Evolutionary conservation across 2,329 filamentous ascomycete species (phyloP), one percentile per base, ranked within the genome.

Genomic region (Scedosporium apiospermum): DNA sequence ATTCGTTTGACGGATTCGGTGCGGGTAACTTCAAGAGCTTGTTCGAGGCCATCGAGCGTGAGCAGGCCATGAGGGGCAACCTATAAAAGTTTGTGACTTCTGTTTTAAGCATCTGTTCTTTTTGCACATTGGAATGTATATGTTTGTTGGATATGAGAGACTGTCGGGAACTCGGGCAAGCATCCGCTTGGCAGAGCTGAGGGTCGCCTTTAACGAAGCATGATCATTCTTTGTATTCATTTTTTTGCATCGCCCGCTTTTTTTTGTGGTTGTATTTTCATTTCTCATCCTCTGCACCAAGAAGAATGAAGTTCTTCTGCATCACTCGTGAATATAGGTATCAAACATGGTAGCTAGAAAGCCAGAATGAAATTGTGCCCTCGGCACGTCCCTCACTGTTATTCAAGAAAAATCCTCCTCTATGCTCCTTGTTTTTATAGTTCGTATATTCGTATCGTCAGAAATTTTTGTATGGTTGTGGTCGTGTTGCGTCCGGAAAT

Each of bases 11-110:
- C 38, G 93, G 93, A 0, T 97, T 97, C 69, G 93, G 93, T 3
- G 93, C 93, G 0, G 93, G 93, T 1, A 98, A 97, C 75, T 97
- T 97, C 79, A 96, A 92, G 84, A 92, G 88, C 65, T 71, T 97
- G 69, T 97, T 97, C 70, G 93, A 97, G 80, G 93, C 93, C 2
- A 96, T 97, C 73, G 93, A 97, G 82, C 80, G 93, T 60, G 93
- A 97, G 75, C 93, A 97, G 80, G 91, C 86, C 57, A 80, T 89
- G 74, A 81, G 93, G 63, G 93, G 93, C 1, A 97, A 96, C 72
- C 73, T 96, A 75, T 90, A 75, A 75, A 57, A 41, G 58, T 49
- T 30, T 18, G 38, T 16, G 49, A 34, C 7, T 7, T 23, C 12
- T 55, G 27, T 16, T 46, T 49, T 12, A 23, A 23, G n/a, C 23